Evolutionary conservation across 1,139 yeast genomes (phyloP).

Genomic region (Citeromyces siamensis): DNA sequence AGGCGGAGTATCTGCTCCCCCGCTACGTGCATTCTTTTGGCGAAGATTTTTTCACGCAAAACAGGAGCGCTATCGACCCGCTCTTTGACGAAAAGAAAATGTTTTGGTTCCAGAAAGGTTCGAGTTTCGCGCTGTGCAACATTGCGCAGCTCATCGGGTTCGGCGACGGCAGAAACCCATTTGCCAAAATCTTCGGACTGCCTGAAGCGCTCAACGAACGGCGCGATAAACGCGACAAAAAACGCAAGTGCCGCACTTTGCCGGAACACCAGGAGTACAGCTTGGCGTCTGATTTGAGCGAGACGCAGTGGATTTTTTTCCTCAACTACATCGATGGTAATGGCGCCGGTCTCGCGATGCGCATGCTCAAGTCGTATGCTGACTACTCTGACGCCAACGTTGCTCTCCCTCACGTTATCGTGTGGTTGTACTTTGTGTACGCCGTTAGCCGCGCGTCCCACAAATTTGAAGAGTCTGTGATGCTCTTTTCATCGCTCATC

Average conservation of each 20-base stretch:
- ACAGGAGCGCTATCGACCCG: not conserved
- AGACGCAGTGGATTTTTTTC: slow-evolving; percentile 14
- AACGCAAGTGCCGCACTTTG: slow-evolving; percentile 32
- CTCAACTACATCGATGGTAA: slow-evolving; percentile 47
- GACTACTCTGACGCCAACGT: slow-evolving; percentile 61
- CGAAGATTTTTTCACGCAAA: slow-evolving; percentile 1
- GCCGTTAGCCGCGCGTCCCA: slow-evolving; percentile 49
- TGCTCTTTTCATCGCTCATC: slow-evolving; percentile 23
- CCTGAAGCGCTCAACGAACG: slow-evolving; percentile 64
- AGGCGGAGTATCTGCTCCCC: not conserved
- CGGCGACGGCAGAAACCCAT: slow-evolving; percentile 65
- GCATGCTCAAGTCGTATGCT: slow-evolving; percentile 30
- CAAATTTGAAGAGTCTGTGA: slow-evolving; percentile 21
- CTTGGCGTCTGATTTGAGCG: slow-evolving; percentile 3
- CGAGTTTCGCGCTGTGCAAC: slow-evolving; percentile 64
- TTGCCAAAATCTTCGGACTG: slow-evolving; percentile 56
- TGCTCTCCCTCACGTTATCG: slow-evolving; percentile 55
- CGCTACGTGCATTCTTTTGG: slow-evolving; percentile 1
- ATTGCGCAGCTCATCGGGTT: slow-evolving; percentile 64
- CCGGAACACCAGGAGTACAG: slow-evolving; percentile 6
- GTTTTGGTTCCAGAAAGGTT: slow-evolving; percentile 67
- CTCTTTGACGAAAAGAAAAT: slow-evolving; percentile 37
- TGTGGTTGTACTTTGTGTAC: slow-evolving; percentile 58
- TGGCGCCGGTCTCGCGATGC: slow-evolving; percentile 51
- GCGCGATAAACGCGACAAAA: slow-evolving; percentile 57